phyloP scores from a whole-genome alignment of 129 eudicot species.

The Cynara cardunculus region DNA sequence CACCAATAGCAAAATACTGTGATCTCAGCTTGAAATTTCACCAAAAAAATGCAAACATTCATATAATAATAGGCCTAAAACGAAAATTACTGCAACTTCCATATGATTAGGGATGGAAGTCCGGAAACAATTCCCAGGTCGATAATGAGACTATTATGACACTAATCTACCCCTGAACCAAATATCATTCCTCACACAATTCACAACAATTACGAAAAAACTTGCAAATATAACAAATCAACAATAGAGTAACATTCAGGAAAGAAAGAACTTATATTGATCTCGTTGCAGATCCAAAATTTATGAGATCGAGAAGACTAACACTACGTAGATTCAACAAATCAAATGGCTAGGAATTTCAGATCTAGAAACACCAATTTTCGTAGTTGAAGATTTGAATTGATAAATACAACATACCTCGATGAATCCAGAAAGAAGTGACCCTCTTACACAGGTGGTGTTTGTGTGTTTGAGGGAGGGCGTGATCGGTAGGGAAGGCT shows the following conservation, averaged over 20 bases:
- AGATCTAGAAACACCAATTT: conserved; percentile 12
- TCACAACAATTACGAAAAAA: neutral
- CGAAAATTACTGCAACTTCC: neutral
- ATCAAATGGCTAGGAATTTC: conserved; percentile 9
- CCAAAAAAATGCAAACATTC: neutral
- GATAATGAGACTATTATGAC: neutral
- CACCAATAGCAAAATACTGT: neutral
- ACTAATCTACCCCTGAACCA: neutral
- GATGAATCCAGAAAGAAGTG: conserved; percentile 11
- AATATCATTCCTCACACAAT: neutral
- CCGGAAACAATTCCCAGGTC: neutral
- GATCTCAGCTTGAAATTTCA: neutral
- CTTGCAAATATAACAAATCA: neutral
- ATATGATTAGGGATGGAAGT: neutral
- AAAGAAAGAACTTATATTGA: neutral
- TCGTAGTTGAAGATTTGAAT: neutral
- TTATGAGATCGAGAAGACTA: conserved; percentile 7
- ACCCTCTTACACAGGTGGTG: neutral
- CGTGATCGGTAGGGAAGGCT: neutral
- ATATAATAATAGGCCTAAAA: neutral
- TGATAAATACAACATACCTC: conserved; percentile 1
- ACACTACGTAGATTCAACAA: conserved; percentile 8
- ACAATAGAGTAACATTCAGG: neutral
- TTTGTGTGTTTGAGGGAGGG: neutral
- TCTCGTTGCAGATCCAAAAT: conserved; percentile 22